Conservation (phyloP, 2,329 filamentous ascomycete genomes). For the Xylariaceae sp. region DNA sequence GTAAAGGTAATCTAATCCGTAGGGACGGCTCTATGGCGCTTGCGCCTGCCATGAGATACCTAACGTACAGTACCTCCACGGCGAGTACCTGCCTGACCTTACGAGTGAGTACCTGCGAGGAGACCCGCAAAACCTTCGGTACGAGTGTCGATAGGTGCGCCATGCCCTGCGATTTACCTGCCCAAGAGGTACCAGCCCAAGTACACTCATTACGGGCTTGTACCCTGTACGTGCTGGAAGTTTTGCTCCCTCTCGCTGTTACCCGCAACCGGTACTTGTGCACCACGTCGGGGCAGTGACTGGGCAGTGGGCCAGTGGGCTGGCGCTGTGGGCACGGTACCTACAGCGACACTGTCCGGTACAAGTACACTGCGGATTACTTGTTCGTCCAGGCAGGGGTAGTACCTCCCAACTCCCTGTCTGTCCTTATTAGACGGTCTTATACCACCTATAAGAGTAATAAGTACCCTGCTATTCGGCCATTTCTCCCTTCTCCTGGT, state of each 20-base stretch:
- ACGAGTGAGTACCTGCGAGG: background rate
- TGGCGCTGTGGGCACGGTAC: too few relatives aligned
- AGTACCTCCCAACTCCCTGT: background rate
- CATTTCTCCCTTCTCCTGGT: slow-evolving; percentile 9
- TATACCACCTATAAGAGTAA: background rate
- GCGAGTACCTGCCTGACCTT: background rate
- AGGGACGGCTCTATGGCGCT: too few relatives aligned
- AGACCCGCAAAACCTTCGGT: background rate
- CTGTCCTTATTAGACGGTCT: too few relatives aligned
- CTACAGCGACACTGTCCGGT: too few relatives aligned
- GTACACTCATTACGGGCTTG: too few relatives aligned
- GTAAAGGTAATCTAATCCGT: too few relatives aligned
- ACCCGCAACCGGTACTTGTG: too few relatives aligned
- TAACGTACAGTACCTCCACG: background rate
- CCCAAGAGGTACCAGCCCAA: too few relatives aligned
- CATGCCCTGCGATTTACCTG: background rate
- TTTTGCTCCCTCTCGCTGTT: too few relatives aligned
- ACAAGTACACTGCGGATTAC: background rate
- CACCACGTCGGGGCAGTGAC: too few relatives aligned
- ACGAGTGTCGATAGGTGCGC: background rate
- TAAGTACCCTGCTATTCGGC: slow-evolving; percentile 11
- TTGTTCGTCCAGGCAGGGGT: background rate
- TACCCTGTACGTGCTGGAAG: too few relatives aligned
- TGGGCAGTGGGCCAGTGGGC: too few relatives aligned
- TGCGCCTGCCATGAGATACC: background rate